phyloP scores from a whole-genome alignment of 495 filamentous ascomycete species.

The Penicillium cosmopolitanum region DNA sequence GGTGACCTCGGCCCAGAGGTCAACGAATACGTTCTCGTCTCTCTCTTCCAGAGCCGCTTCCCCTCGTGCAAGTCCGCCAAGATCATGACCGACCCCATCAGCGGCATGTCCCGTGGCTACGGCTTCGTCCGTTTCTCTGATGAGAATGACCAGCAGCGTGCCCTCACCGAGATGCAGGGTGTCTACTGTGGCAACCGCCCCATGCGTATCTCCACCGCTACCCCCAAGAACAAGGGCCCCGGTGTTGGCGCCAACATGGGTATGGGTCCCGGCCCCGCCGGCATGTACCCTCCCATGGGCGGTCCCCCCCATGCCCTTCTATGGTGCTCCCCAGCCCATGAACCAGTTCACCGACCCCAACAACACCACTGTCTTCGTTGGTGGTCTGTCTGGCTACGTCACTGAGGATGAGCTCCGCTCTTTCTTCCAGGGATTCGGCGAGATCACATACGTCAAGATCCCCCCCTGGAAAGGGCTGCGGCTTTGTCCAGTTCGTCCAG shows the following conservation, averaged over 20 bases:
- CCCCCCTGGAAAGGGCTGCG: constrained; percentile 98
- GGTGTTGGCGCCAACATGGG: constrained; percentile 60
- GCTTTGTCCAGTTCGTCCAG: constrained; percentile 99
- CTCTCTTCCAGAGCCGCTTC: constrained; percentile 94
- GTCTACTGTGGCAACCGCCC: constrained; percentile 99
- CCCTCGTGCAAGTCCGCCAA: constrained; percentile 98
- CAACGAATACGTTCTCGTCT: constrained; percentile 97
- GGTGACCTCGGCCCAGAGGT: constrained; percentile 98
- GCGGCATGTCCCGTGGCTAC: constrained; percentile 95
- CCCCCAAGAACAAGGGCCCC: constrained; percentile 89
- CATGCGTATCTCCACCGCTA: constrained; percentile 98
- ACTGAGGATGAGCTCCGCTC: constrained; percentile 99
- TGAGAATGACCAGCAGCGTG: constrained; percentile 92
- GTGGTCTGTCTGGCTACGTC: constrained; percentile 95
- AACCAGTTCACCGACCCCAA: constrained; percentile 99
- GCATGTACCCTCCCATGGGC: constrained; percentile 69
- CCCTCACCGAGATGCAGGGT: constrained; percentile 96
- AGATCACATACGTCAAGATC: constrained; percentile 99
- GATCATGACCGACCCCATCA: constrained; percentile 99
- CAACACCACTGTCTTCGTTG: constrained; percentile 99
- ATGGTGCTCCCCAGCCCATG: constrained; percentile 90
- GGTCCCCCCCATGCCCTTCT: constrained; percentile 78
- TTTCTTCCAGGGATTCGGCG: constrained; percentile 99
- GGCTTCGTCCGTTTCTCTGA: constrained; percentile 97
- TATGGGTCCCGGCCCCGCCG: constrained; percentile 47